phyloP scores from a whole-genome alignment of 2,329 filamentous ascomycete species.

The Lasiodiplodia hormozganensis region DNA sequence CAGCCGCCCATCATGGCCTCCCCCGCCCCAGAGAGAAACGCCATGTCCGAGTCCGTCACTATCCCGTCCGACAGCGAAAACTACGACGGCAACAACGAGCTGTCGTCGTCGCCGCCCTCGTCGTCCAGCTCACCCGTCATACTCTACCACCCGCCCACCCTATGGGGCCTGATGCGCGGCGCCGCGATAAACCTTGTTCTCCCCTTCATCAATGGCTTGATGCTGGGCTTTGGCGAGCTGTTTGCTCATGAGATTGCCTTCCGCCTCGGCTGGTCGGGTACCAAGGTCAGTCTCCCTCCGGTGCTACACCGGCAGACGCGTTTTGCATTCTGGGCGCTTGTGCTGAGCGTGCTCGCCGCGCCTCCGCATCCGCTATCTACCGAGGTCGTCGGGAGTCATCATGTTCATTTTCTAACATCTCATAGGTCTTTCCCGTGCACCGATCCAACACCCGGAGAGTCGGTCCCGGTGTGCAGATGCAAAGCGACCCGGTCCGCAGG shows the following conservation, averaged over 20 bases:
- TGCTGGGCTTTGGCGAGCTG: slow-evolving; percentile 96
- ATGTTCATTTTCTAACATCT: neutral
- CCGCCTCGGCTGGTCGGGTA: slow-evolving; percentile 89
- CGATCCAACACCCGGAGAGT: slow-evolving; percentile 69
- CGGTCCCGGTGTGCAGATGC: slow-evolving; percentile 83
- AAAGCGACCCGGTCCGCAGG: slow-evolving; percentile 68
- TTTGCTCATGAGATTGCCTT: slow-evolving; percentile 97
- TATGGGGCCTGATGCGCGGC: slow-evolving; percentile 85
- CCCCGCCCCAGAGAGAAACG: slow-evolving; percentile 19
- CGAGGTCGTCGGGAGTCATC: neutral
- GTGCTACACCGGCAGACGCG: neutral
- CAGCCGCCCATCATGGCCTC: slow-evolving; percentile 27
- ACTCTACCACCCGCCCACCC: slow-evolving; percentile 85
- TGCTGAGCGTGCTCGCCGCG: neutral
- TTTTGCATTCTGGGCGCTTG: neutral
- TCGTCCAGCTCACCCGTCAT: slow-evolving; percentile 72
- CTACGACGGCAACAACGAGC: slow-evolving; percentile 70
- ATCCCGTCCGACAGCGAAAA: slow-evolving; percentile 85
- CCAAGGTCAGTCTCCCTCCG: slow-evolving; percentile 68
- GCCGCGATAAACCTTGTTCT: slow-evolving; percentile 95
- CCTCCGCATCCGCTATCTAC: neutral
- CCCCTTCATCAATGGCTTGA: slow-evolving; percentile 96
- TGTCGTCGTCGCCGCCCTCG: slow-evolving; percentile 67
- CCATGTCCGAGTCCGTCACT: slow-evolving; percentile 73
- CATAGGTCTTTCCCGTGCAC: slow-evolving; percentile 64